Evolutionary conservation across 1,284 basidiomycete species (phyloP).

Genomic region (Neotropicomus parvogracilis): DNA sequence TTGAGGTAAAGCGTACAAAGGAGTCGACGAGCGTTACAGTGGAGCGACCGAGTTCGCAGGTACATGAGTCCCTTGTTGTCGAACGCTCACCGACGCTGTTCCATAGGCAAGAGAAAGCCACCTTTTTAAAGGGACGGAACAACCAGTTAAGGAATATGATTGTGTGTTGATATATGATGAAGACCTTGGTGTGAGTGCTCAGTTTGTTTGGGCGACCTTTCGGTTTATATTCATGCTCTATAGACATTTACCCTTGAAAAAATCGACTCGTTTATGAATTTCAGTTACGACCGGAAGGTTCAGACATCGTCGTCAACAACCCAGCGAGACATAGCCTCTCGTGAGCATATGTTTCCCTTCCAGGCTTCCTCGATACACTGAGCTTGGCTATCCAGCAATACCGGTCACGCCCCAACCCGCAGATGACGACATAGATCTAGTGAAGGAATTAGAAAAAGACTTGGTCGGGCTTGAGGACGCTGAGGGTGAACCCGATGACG

Average conservation of each 20-base stretch:
- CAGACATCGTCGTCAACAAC: conserved; percentile 26
- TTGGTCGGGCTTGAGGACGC: conserved; percentile 39
- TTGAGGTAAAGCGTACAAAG: conserved; percentile 52
- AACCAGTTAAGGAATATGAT: conserved; percentile 59
- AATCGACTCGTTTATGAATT: conserved; percentile 57
- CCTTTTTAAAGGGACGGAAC: conserved; percentile 55
- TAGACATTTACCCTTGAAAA: conserved; percentile 73
- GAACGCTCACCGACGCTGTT: conserved; percentile 6
- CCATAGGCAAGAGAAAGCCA: conserved; percentile 52
- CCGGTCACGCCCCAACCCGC: conserved; percentile 13
- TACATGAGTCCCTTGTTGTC: conserved; percentile 23
- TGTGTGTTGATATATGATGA: conserved; percentile 77
- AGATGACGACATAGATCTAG: conserved; percentile 32
- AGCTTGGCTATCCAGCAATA: conserved; percentile 20
- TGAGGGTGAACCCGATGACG: conserved; percentile 44
- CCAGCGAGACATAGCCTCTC: conserved; percentile 41
- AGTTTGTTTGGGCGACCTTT: neutral
- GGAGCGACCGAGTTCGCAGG: conserved; percentile 62
- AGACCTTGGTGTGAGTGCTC: conserved; percentile 52
- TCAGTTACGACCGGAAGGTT: conserved; percentile 50
- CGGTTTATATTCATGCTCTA: conserved; percentile 7
- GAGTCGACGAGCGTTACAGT: conserved; percentile 51
- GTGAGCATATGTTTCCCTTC: conserved; percentile 36
- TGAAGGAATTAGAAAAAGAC: conserved; percentile 34
- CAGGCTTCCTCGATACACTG: neutral